These are phyloP conservation scores for Musa acuminata DNA, from an alignment of 176 grass and related monocot genomes.

Conservation along the genomic window DNA sequence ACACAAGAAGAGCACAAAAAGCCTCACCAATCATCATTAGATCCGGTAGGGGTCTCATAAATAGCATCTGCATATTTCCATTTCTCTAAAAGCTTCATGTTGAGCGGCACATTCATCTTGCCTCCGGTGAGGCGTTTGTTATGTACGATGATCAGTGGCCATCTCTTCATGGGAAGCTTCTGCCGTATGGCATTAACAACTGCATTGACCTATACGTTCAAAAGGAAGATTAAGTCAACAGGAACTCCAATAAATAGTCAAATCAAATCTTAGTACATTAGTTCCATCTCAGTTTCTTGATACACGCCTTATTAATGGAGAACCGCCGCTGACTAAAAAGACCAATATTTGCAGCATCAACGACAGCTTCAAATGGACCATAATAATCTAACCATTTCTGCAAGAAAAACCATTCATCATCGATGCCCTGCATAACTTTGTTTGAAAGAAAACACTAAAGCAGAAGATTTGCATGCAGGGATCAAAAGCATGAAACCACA, in stretches of 20 bases:
- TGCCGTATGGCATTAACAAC: slow-evolving; percentile 39
- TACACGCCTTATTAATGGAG: slow-evolving; percentile 48
- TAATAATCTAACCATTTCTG: slow-evolving; percentile 58
- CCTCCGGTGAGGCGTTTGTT: slow-evolving; percentile 49
- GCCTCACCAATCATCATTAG: slow-evolving; percentile 74
- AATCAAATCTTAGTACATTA: background rate
- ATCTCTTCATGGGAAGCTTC: slow-evolving; percentile 35
- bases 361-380: slow-evolving; percentile 52
- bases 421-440: too few species aligned
- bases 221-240: background rate
- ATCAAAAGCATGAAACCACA: background rate
- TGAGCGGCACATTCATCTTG: slow-evolving; percentile 30
- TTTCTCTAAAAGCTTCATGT: slow-evolving; percentile 36
- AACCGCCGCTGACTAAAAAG: slow-evolving; percentile 45
- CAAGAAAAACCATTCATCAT: background rate
- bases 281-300: background rate
- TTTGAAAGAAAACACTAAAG: background rate
- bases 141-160: slow-evolving; percentile 53
- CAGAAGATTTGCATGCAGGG: background rate
- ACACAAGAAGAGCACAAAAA: slow-evolving; percentile 11
- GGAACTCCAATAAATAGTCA: background rate
- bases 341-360: slow-evolving; percentile 61
- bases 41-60: slow-evolving; percentile 63
- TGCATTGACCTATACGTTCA: slow-evolving; percentile 42
- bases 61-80: slow-evolving; percentile 54